These are phyloP conservation scores for Hyphopichia burtonii DNA, from an alignment of 1,139 yeast genomes.

Conservation along the genomic window DNA sequence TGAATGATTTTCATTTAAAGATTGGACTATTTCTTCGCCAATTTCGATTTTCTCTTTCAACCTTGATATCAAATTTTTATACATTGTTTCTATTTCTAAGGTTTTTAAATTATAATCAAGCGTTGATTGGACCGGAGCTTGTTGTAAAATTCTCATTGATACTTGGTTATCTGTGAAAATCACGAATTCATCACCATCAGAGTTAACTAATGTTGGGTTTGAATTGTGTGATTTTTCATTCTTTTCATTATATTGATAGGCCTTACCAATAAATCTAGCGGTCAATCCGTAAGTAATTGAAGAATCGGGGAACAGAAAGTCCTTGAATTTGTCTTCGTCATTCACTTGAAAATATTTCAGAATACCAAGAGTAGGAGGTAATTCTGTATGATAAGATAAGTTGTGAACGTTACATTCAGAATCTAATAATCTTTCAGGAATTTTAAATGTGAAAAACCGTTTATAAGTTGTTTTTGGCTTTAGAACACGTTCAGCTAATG, in stretches of 20 bases:
- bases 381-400: slow-evolving; percentile 31
- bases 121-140: slow-evolving; percentile 8
- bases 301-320: slow-evolving; percentile 26
- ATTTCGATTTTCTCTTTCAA: slow-evolving; percentile 27
- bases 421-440: slow-evolving; percentile 41
- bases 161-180: slow-evolving; percentile 33
- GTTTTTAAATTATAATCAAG: slow-evolving; percentile 11
- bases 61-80: slow-evolving; percentile 25
- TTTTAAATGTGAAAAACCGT: slow-evolving; percentile 41
- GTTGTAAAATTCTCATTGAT: slow-evolving; percentile 32
- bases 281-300: slow-evolving; percentile 36
- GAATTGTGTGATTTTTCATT: slow-evolving; percentile 11
- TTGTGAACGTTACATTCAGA: slow-evolving; percentile 35
- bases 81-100: slow-evolving; percentile 18
- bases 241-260: slow-evolving; percentile 21
- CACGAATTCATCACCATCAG: slow-evolving; percentile 42
- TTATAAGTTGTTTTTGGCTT: slow-evolving; percentile 33
- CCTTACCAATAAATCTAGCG: slow-evolving; percentile 43
- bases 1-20: slow-evolving; percentile 14
- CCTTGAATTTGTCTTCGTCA: slow-evolving; percentile 14
- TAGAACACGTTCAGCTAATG: slow-evolving; percentile 24
- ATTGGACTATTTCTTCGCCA: slow-evolving; percentile 19
- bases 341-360: slow-evolving; percentile 12
- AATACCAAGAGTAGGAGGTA: slow-evolving; percentile 41
- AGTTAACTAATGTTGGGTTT: slow-evolving; percentile 31